phyloP scores from a whole-genome alignment of 805 yeast genomes.

The Ogataea angusta region DNA sequence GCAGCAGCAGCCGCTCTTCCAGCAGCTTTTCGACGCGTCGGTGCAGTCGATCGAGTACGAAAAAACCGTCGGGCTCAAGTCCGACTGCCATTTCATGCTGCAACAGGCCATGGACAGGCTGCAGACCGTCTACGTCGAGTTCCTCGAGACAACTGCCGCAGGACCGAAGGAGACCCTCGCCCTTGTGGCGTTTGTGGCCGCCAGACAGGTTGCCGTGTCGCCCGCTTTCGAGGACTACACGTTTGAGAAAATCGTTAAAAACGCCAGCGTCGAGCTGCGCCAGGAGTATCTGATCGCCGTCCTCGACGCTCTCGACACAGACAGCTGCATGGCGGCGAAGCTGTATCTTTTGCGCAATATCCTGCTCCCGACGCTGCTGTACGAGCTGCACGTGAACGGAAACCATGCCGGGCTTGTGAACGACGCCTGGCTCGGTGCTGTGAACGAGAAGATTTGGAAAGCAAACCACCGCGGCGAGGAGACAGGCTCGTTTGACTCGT shows the following conservation, averaged over 20 bases:
- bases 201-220: constrained; percentile 45
- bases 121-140: constrained; percentile 46
- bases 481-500: constrained; percentile 70
- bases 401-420: constrained; percentile 24
- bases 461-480: constrained; percentile 50
- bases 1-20: constrained; percentile 44
- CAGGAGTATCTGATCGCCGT: constrained; percentile 50
- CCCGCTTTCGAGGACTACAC: constrained; percentile 53
- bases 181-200: constrained; percentile 42
- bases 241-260: constrained; percentile 51
- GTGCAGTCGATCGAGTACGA: constrained; percentile 43
- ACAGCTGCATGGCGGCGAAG: constrained; percentile 47
- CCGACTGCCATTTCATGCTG: constrained; percentile 65
- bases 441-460: constrained; percentile 73
- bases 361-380: constrained; percentile 61
- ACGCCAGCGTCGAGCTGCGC: constrained; percentile 44
- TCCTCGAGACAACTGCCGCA: constrained; percentile 10
- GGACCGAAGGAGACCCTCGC: constrained; percentile 36
- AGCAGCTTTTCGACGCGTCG: constrained; percentile 40
- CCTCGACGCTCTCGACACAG: constrained; percentile 47
- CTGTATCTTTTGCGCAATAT: constrained; percentile 60
- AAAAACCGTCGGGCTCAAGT: constrained; percentile 42
- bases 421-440: constrained; percentile 55
- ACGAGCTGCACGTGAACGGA: constrained; percentile 52
- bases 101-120: constrained; percentile 65